phyloP scores from a whole-genome alignment of 495 filamentous ascomycete genomes.

The Bombardia bombarda region DNA sequence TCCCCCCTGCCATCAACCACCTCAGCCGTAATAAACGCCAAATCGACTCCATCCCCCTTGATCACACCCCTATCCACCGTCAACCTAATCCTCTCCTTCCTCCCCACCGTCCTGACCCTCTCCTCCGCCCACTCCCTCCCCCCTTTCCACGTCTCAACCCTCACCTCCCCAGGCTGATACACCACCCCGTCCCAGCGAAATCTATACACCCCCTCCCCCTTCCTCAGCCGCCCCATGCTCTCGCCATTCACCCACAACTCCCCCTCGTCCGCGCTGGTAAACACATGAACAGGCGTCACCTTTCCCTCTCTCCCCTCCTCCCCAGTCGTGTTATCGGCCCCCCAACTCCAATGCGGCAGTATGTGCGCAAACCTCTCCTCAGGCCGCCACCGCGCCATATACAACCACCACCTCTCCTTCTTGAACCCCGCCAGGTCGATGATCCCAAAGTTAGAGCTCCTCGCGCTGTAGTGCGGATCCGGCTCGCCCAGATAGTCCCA shows the following conservation, averaged over 20 bases:
- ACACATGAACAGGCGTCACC: slow-evolving; percentile 44
- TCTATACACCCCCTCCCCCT: slow-evolving; percentile 26
- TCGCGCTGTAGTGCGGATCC: slow-evolving; percentile 31
- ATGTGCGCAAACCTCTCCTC: slow-evolving; percentile 35
- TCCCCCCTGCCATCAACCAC: slow-evolving; percentile 33
- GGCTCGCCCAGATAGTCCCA: slow-evolving; percentile 46
- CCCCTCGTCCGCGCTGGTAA: slow-evolving; percentile 37
- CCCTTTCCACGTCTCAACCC: slow-evolving; percentile 35
- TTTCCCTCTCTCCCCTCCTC: too few species aligned
- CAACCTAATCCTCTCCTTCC: slow-evolving; percentile 21
- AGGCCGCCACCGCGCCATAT: slow-evolving; percentile 39
- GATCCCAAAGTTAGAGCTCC: slow-evolving; percentile 42
- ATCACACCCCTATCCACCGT: slow-evolving; percentile 29
- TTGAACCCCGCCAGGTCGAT: slow-evolving; percentile 44
- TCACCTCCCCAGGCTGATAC: slow-evolving; percentile 35
- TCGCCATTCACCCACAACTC: slow-evolving; percentile 44
- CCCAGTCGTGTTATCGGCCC: slow-evolving; percentile 29
- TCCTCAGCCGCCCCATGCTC: slow-evolving; percentile 28
- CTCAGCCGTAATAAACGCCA: slow-evolving; percentile 34
- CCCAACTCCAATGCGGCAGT: slow-evolving; percentile 46
- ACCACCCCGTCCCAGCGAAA: slow-evolving; percentile 41
- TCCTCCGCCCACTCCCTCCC: slow-evolving; percentile 34
- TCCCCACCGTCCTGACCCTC: slow-evolving; percentile 26
- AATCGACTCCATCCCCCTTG: slow-evolving; percentile 29
- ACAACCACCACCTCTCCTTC: slow-evolving; percentile 42